A percentile compares a stretch with the other conserved stretches of the same genome.
These are phyloP conservation scores for Trichoderma hamatum DNA, from an alignment of 2,329 filamentous ascomycete genomes.

Conservation along the genomic window DNA sequence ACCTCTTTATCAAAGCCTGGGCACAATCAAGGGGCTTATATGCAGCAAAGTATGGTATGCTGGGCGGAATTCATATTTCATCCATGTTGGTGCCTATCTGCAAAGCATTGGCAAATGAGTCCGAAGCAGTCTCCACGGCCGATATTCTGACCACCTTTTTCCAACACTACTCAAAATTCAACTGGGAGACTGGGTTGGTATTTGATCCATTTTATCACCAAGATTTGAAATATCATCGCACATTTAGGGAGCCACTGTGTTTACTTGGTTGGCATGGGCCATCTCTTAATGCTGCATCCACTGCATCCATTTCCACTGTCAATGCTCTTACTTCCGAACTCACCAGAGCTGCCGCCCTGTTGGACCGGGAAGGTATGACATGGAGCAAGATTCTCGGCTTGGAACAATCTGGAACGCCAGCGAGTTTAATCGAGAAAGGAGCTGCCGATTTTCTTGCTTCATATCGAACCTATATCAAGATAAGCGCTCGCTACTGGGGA, in stretches of 20 bases:
- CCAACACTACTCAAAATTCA: constrained; percentile 61
- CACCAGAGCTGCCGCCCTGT: constrained; percentile 46
- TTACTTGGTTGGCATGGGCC: constrained; percentile 66
- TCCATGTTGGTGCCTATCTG: constrained; percentile 62
- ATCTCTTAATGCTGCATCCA: constrained; percentile 60
- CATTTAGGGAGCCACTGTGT: constrained; percentile 62
- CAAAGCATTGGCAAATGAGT: constrained; percentile 53
- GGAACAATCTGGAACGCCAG: neutral
- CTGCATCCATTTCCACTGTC: constrained; percentile 57
- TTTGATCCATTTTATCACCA: constrained; percentile 64
- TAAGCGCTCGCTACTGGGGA: constrained; percentile 69
- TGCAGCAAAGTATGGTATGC: constrained; percentile 64
- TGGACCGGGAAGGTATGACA: constrained; percentile 42
- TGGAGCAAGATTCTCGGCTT: constrained; percentile 49
- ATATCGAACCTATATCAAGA: constrained; percentile 60
- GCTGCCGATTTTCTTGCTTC: constrained; percentile 53
- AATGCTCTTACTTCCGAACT: constrained; percentile 57
- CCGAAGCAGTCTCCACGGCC: constrained; percentile 46
- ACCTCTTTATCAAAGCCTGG: constrained; percentile 65
- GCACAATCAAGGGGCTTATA: constrained; percentile 65
- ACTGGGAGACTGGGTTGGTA: constrained; percentile 59
- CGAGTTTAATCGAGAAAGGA: constrained; percentile 30
- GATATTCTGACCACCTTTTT: constrained; percentile 65
- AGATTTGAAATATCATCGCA: constrained; percentile 56
- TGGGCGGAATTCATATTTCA: constrained; percentile 67